Evolutionary conservation across 306 rosid genomes (phyloP).

Genomic region (Ceratonia siliqua): DNA sequence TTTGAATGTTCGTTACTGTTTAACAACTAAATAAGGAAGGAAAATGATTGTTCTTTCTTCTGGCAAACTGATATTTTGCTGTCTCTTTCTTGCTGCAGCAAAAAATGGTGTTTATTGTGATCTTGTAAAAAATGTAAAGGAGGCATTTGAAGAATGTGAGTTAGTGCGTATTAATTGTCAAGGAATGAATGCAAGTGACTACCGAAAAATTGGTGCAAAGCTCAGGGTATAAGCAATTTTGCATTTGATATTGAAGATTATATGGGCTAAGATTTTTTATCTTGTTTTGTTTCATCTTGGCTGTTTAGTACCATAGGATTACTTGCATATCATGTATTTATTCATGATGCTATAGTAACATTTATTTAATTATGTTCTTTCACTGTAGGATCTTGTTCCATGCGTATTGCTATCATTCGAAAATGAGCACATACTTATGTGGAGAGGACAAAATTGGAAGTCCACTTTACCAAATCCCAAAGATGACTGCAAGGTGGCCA

Average conservation of each 20-base stretch:
- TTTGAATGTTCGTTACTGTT: conserved; percentile 13
- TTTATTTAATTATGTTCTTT: conserved; percentile 30
- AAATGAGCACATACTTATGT: conserved; percentile 80
- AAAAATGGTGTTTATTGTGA: conserved; percentile 86
- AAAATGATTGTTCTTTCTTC: conserved; percentile 9
- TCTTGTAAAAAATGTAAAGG: conserved; percentile 67
- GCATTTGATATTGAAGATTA: conserved; percentile 31
- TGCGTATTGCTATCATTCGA: conserved; percentile 83
- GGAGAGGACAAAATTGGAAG: conserved; percentile 87
- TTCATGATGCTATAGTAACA: conserved; percentile 14
- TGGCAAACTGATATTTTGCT: conserved; percentile 22
- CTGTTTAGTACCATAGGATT: conserved; percentile 7
- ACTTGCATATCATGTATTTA: background rate
- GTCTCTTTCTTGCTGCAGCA: conserved; percentile 49
- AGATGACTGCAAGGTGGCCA: conserved; percentile 38
- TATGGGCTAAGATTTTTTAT: background rate
- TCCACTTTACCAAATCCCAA: conserved; percentile 48
- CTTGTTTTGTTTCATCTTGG: background rate
- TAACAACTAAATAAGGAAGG: background rate
- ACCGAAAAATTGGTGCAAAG: conserved; percentile 86
- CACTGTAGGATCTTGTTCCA: conserved; percentile 91
- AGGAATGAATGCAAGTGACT: conserved; percentile 90
- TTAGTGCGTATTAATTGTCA: conserved; percentile 84
- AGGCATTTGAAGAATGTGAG: conserved; percentile 94
- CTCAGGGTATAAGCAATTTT: conserved; percentile 59